Conservation (phyloP, 371 early-diverging fungal genomes). For the Apophysomyces elegans region DNA sequence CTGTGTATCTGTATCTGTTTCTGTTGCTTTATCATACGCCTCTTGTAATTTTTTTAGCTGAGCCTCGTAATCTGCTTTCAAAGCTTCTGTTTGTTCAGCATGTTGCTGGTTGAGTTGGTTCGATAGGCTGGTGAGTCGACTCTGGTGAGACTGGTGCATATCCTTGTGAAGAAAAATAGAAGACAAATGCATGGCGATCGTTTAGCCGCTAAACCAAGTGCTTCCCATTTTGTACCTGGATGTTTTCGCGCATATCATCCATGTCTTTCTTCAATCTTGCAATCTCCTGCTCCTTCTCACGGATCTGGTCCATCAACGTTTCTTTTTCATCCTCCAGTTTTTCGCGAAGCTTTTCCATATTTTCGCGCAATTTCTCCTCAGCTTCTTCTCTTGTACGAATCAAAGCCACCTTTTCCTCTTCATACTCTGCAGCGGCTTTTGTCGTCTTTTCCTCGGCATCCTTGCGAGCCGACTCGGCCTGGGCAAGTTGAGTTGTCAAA, state of each 20-base stretch:
- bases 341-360: slow-evolving; percentile 30
- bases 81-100: slow-evolving; percentile 24
- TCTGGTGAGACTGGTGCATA: slow-evolving; percentile 35
- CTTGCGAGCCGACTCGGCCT: background rate
- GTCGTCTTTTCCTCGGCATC: slow-evolving; percentile 7
- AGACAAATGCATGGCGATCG: background rate
- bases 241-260: slow-evolving; percentile 29
- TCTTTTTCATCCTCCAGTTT: slow-evolving; percentile 29
- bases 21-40: background rate
- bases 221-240: slow-evolving; percentile 12
- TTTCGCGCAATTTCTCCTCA: slow-evolving; percentile 21
- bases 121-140: slow-evolving; percentile 27
- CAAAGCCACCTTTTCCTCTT: slow-evolving; percentile 20
- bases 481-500: background rate
- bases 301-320: slow-evolving; percentile 17
- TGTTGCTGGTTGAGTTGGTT: slow-evolving; percentile 32
- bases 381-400: slow-evolving; percentile 15
- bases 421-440: slow-evolving; percentile 7
- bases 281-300: slow-evolving; percentile 29
- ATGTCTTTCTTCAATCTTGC: slow-evolving; percentile 23
- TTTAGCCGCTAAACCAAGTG: background rate
- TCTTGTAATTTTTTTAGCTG: slow-evolving; percentile 16
- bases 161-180: slow-evolving; percentile 12
- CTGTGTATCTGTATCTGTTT: slow-evolving; percentile 9
- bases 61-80: slow-evolving; percentile 21